Conservation (phyloP, 495 filamentous ascomycete genomes). For the Eremomyces bilateralis region DNA sequence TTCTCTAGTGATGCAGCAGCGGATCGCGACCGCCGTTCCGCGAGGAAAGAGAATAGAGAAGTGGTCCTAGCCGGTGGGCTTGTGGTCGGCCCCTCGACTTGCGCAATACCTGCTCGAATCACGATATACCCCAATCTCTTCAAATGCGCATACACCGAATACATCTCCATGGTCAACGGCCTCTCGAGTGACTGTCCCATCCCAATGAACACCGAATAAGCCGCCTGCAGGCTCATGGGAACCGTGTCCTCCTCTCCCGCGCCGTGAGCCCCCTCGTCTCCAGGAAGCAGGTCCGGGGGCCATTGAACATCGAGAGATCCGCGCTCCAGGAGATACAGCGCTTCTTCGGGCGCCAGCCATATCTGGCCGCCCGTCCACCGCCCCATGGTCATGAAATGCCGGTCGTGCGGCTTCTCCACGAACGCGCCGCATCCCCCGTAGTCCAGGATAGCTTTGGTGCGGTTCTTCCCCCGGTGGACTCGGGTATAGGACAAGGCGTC, state of each 20-base stretch:
- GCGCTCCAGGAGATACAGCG: slow-evolving; percentile 68
- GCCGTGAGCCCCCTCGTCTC: slow-evolving; percentile 14
- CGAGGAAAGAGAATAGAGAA: no score
- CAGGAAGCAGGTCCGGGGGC: slow-evolving; percentile 26
- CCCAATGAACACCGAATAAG: slow-evolving; percentile 61
- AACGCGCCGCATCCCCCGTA: slow-evolving; percentile 20
- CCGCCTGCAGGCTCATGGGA: slow-evolving; percentile 75
- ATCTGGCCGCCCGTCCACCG: slow-evolving; percentile 28
- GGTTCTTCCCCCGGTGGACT: slow-evolving; percentile 33
- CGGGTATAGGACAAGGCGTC: slow-evolving; percentile 57
- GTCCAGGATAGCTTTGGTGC: slow-evolving; percentile 35
- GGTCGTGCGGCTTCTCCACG: slow-evolving; percentile 28
- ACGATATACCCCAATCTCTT: slow-evolving; percentile 70
- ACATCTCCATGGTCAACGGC: slow-evolving; percentile 53
- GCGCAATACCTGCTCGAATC: slow-evolving; percentile 39
- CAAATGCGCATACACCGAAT: slow-evolving; percentile 64
- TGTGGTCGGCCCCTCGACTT: slow-evolving; percentile 6
- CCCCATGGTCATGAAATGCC: slow-evolving; percentile 36
- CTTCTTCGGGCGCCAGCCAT: slow-evolving; percentile 85
- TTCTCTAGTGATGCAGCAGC: slow-evolving; percentile 7
- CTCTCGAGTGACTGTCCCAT: slow-evolving; percentile 35
- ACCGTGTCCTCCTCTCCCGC: slow-evolving; percentile 16
- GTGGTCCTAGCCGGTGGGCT: no score
- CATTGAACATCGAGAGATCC: slow-evolving; percentile 73
- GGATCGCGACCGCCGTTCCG: no score